These are phyloP conservation scores for Tetracladium setigerum DNA, from an alignment of 495 filamentous ascomycete species.

Conservation along the genomic window DNA sequence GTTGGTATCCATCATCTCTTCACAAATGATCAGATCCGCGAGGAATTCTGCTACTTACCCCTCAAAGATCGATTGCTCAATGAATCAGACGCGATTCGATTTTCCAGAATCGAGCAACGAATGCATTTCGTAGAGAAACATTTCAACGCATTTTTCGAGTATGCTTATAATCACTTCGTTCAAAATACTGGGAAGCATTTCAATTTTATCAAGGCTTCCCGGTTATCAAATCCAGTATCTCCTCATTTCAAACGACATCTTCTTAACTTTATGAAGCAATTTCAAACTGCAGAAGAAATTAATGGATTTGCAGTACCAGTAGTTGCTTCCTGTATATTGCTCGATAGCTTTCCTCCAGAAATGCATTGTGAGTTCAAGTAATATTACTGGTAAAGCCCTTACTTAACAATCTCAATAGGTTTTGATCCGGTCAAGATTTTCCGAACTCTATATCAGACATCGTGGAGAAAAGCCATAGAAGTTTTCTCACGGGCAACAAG, in stretches of 20 bases:
- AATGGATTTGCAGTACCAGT: constrained; percentile 15
- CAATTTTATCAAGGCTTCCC: constrained; percentile 18
- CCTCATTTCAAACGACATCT: constrained; percentile 12
- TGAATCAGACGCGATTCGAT: constrained; percentile 11
- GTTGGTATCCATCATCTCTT: constrained; percentile 16
- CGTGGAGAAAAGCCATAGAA: constrained; percentile 1
- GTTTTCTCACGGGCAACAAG: neutral
- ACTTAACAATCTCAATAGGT: constrained; percentile 2
- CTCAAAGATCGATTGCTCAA: constrained; percentile 12
- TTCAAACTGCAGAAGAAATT: constrained; percentile 7
- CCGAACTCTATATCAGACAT: constrained; percentile 10
- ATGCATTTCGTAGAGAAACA: constrained; percentile 15
- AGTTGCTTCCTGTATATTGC: constrained; percentile 16
- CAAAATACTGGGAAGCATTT: constrained; percentile 12
- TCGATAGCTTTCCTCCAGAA: constrained; percentile 10
- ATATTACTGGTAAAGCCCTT: neutral
- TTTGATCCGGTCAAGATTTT: constrained; percentile 13
- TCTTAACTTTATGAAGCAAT: constrained; percentile 12
- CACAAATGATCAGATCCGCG: neutral
- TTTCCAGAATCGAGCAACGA: constrained; percentile 3
- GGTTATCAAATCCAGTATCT: constrained; percentile 11
- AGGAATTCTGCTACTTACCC: neutral
- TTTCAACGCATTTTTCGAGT: constrained; percentile 17
- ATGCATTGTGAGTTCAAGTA: constrained; percentile 13
- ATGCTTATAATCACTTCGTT: constrained; percentile 14